Conservation (phyloP, 1,139 yeast genomes). For the Kazachstania sp. region DNA sequence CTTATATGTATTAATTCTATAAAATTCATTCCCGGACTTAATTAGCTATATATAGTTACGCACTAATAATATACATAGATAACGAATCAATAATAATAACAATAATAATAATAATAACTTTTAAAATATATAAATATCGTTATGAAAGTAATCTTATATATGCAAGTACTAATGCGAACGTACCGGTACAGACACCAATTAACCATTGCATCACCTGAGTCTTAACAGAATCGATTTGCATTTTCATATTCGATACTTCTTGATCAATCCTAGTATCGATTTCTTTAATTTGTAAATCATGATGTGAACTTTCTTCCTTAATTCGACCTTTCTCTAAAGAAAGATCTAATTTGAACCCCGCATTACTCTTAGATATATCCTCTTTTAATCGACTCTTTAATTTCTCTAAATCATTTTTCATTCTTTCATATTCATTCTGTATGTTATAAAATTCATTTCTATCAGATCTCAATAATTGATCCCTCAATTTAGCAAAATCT, state of each 20-base stretch:
- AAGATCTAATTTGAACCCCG: conserved; percentile 82
- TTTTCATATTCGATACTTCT: conserved; percentile 87
- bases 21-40: too few species aligned
- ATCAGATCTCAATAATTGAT: conserved; percentile 83
- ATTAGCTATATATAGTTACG: too few species aligned
- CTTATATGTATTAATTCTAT: background rate
- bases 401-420: conserved; percentile 79
- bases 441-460: conserved; percentile 74
- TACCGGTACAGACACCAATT: conserved; percentile 96
- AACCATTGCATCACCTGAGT: conserved; percentile 97
- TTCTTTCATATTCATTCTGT: conserved; percentile 79
- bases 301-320: conserved; percentile 85
- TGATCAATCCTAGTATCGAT: conserved; percentile 93
- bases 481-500: conserved; percentile 87
- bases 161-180: conserved; percentile 86
- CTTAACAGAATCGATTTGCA: conserved; percentile 89
- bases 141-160: conserved; percentile 76
- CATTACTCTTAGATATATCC: conserved; percentile 84
- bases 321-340: conserved; percentile 92
- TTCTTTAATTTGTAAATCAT: conserved; percentile 88
- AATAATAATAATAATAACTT: background rate
- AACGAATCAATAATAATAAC: background rate
- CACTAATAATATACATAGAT: background rate
- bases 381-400: conserved; percentile 77
- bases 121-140: too few species aligned